These are phyloP conservation scores for Chaetomium cochliodes DNA, from an alignment of 495 filamentous ascomycete genomes.

Conservation along the genomic window DNA sequence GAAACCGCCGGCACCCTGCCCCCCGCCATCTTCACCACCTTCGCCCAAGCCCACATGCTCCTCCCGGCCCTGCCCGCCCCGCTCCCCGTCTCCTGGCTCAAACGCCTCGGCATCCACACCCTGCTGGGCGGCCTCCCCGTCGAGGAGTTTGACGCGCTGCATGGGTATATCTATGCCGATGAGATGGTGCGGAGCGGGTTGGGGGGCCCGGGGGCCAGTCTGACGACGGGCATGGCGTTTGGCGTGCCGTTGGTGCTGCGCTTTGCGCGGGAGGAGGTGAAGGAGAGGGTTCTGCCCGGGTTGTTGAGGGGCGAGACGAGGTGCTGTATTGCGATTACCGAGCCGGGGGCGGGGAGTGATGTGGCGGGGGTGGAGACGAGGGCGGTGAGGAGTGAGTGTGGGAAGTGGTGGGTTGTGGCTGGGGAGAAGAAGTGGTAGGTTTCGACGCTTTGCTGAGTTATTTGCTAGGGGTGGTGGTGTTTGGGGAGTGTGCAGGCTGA, in stretches of 20 bases:
- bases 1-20: constrained; percentile 62
- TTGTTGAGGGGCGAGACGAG: constrained; percentile 64
- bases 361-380: constrained; percentile 69
- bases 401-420: constrained; percentile 68
- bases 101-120: constrained; percentile 61
- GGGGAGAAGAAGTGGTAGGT: constrained; percentile 74
- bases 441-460: too few relatives aligned
- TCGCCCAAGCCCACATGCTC: constrained; percentile 62
- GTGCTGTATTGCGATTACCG: constrained; percentile 74
- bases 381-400: constrained; percentile 54
- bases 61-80: constrained; percentile 64
- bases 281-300: constrained; percentile 64
- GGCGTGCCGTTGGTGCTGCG: constrained; percentile 69
- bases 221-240: constrained; percentile 70
- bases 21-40: constrained; percentile 58
- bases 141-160: constrained; percentile 72
- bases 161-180: constrained; percentile 66
- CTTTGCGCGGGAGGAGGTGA: constrained; percentile 58
- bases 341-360: constrained; percentile 69
- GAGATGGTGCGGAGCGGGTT: constrained; percentile 67
- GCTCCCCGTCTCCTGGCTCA: constrained; percentile 65
- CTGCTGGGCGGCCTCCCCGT: constrained; percentile 65
- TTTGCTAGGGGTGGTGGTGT: too few relatives aligned
- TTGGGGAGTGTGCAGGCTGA: too few relatives aligned
- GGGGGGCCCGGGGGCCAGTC: constrained; percentile 55